Evolutionary conservation across 768 basidiomycete genomes (phyloP).

Genomic region (Crepidotus variabilis): DNA sequence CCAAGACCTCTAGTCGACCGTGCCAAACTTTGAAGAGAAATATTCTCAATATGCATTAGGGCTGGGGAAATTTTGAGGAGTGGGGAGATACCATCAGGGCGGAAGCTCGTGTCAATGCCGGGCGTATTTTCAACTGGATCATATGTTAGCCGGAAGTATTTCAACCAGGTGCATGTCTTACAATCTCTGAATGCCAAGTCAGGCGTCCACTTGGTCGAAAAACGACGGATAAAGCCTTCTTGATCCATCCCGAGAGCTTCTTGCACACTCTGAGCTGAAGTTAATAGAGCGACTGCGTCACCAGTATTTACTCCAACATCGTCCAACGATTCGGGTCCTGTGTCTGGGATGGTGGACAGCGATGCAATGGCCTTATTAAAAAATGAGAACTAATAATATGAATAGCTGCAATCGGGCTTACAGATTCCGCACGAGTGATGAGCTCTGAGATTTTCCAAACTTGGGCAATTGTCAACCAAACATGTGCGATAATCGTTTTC

Average conservation of each 20-base stretch:
- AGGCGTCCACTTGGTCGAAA: constrained; percentile 67
- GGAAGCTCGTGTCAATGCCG: constrained; percentile 47
- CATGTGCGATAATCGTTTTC: constrained; percentile 56
- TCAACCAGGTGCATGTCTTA: constrained; percentile 32
- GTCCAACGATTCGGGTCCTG: not conserved
- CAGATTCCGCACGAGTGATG: constrained; percentile 50
- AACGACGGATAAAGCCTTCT: constrained; percentile 46
- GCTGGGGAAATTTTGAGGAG: constrained; percentile 80
- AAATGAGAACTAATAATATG: not conserved
- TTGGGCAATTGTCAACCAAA: constrained; percentile 67
- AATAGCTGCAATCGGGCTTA: constrained; percentile 23
- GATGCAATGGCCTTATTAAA: constrained; percentile 8
- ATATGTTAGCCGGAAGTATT: not conserved
- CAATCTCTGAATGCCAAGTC: constrained; percentile 73
- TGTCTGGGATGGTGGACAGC: constrained; percentile 12
- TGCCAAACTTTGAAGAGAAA: constrained; percentile 81
- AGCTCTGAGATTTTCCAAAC: constrained; percentile 67
- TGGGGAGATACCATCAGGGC: constrained; percentile 69
- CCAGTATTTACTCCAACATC: constrained; percentile 13
- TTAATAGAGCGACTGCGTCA: constrained; percentile 51
- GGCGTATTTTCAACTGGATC: constrained; percentile 17
- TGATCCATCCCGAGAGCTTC: constrained; percentile 63
- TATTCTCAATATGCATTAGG: constrained; percentile 88
- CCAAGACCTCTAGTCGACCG: constrained; percentile 79
- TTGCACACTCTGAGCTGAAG: constrained; percentile 50